Conservation (phyloP, 2,329 filamentous ascomycete genomes). For the Alternaria angustiovoidea region DNA sequence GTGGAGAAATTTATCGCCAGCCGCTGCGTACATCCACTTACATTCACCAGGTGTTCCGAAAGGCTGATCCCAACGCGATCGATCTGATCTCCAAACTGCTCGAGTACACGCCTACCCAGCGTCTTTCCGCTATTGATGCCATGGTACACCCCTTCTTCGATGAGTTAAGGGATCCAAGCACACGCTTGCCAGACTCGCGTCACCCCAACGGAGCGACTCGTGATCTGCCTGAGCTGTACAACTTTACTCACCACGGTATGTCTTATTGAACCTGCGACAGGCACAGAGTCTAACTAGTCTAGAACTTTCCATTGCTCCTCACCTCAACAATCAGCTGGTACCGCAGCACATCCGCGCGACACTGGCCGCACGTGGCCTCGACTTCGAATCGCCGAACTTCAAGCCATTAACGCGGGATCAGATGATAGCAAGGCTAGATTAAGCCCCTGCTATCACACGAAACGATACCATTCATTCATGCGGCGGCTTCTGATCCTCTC, state of each 20-base stretch:
- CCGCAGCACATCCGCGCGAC: conserved; percentile 80
- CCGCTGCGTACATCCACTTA: conserved; percentile 8
- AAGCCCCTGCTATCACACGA: conserved; percentile 48
- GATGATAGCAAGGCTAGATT: conserved; percentile 98
- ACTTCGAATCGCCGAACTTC: conserved; percentile 83
- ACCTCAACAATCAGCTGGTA: conserved; percentile 87
- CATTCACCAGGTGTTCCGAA: conserved; percentile 79
- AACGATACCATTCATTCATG: conserved; percentile 53
- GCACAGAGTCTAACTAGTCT: conserved; percentile 22
- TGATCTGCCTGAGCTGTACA: conserved; percentile 87
- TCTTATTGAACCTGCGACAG: conserved; percentile 18
- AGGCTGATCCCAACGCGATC: conserved; percentile 90
- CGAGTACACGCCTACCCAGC: conserved; percentile 97
- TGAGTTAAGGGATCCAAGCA: conserved; percentile 89
- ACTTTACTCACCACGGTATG: conserved; percentile 93
- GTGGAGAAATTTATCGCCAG: conserved; percentile 8
- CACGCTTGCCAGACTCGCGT: conserved; percentile 91
- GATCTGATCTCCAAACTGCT: conserved; percentile 92
- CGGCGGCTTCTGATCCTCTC: conserved; percentile 46
- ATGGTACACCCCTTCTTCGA: conserved; percentile 99
- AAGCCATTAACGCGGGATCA: conserved; percentile 90
- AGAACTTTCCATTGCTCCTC: conserved; percentile 96
- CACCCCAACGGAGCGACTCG: conserved; percentile 81
- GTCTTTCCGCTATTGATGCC: conserved; percentile 89
- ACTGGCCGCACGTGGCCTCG: conserved; percentile 79